Evolutionary conservation across 768 basidiomycete genomes (phyloP), one percentile per base, ranked within the genome.

Genomic region (Lactifluus echinatus): DNA sequence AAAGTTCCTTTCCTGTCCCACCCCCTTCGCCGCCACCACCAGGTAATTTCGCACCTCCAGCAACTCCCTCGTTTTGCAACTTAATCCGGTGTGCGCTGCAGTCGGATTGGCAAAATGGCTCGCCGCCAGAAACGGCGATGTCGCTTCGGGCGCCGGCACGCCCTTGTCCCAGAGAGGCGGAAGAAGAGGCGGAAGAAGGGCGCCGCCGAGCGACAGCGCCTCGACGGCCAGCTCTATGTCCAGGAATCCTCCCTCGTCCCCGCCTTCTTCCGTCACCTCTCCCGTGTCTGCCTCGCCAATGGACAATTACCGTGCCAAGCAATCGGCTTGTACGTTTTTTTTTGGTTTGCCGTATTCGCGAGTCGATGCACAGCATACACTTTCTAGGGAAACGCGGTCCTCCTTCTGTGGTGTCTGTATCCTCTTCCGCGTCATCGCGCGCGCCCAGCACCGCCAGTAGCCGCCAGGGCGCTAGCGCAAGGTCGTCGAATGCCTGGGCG

Each of bases 11-110:
- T 26, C 59, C 66, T 0, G 63, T 64, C 2, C 70, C 67, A 1
- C 66, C 68, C 4, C 60, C 69, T 15, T 40, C 45, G 3, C 71
- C 67, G 34, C 64, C 67, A 0, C 70, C 66, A 24, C 67, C 69
- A 40, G 71, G 76, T 74, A 45, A n/a, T 12, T 4, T 10, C 21
- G 68, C 66, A 17, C 12, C n/a, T n/a, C n/a, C n/a, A n/a, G n/a
- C n/a, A n/a, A n/a, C n/a, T n/a, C n/a, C n/a, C n/a, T n/a, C n/a
- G n/a, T n/a, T n/a, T n/a, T n/a, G n/a, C n/a, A n/a, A n/a, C n/a
- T n/a, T n/a, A n/a, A n/a, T n/a, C n/a, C n/a, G n/a, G n/a, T n/a
- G n/a, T n/a, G n/a, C n/a, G 10, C 14, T 21, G 14, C 40, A 64
- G 65, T 62, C 10, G 66, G 65, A 3, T 63, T 62, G 2, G 31